Evolutionary conservation across 306 rosid species (phyloP).

Genomic region (Dryas alaskensis): DNA sequence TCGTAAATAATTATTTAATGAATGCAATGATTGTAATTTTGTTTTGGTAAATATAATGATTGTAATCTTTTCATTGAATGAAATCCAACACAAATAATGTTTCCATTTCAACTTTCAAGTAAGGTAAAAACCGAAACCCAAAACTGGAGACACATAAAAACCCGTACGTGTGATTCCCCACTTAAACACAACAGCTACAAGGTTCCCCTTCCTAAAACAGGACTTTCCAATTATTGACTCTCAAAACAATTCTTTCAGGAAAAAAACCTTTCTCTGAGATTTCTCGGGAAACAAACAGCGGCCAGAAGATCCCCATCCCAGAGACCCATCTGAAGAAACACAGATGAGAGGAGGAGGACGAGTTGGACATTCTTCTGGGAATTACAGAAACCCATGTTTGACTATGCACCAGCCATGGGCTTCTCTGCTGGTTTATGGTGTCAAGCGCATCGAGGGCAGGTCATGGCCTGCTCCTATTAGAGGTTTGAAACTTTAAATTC

Average conservation of each 20-base stretch:
- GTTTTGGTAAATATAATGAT: too few species aligned
- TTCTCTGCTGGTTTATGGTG: constrained; percentile 82
- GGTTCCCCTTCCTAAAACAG: not conserved
- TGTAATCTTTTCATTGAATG: too few species aligned
- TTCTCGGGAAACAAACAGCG: not conserved
- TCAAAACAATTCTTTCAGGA: not conserved
- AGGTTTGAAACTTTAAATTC: constrained; percentile 42
- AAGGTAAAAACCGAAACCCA: too few species aligned
- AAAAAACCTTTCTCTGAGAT: too few species aligned
- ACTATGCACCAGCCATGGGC: constrained; percentile 99
- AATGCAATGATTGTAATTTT: too few species aligned
- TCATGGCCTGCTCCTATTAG: constrained; percentile 85
- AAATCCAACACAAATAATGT: too few species aligned
- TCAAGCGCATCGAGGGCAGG: constrained; percentile 89
- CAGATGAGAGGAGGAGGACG: constrained; percentile 42
- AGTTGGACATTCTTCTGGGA: constrained; percentile 31
- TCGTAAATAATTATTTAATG: too few species aligned
- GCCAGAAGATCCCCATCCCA: not conserved
- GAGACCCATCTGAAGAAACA: not conserved
- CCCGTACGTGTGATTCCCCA: too few species aligned
- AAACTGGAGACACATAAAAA: too few species aligned
- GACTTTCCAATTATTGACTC: not conserved
- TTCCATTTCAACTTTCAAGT: too few species aligned
- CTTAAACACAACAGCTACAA: too few species aligned
- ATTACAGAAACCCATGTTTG: constrained; percentile 73